Percentiles rank a stretch among this genome's conserved stretches.
phyloP scores from a whole-genome alignment of 352 stramenopile genomes.

The Phytophthora sansomeana region DNA sequence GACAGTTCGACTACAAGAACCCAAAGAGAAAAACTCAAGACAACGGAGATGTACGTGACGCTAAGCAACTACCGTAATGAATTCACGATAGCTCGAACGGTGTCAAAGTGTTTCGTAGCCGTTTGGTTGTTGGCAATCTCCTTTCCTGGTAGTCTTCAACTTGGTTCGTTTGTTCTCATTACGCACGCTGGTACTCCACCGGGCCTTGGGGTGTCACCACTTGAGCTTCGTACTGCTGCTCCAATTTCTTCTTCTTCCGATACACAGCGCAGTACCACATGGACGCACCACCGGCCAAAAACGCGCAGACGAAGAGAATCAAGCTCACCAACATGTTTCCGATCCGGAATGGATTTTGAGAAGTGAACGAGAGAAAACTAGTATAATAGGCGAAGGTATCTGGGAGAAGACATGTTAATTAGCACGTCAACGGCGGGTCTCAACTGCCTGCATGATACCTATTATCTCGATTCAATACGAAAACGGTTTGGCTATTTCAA shows the following conservation, averaged over 20 bases:
- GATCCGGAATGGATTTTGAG: neutral
- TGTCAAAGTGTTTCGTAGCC: neutral
- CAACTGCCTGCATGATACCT: neutral
- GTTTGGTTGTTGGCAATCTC: neutral
- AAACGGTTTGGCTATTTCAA: conserved; percentile 17
- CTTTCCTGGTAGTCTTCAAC: neutral
- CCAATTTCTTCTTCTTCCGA: conserved; percentile 27
- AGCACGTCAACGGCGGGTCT: neutral
- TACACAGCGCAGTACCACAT: conserved; percentile 36
- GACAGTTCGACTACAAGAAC: conserved; percentile 8
- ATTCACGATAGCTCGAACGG: neutral
- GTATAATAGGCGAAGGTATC: neutral
- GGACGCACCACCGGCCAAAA: conserved; percentile 27
- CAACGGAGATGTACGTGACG: neutral
- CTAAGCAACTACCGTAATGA: neutral
- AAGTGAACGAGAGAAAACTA: neutral
- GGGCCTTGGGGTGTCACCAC: conserved; percentile 32
- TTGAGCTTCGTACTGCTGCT: conserved; percentile 32
- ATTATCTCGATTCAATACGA: neutral
- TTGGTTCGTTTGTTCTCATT: conserved; percentile 11
- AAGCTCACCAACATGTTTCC: conserved; percentile 26
- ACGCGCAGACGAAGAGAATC: conserved; percentile 36
- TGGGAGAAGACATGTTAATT: conserved; percentile 2
- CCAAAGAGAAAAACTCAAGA: conserved; percentile 6
- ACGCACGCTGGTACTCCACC: conserved; percentile 31